Base-by-base conservation (phyloP, 2,329 filamentous ascomycete genomes). In the Gnomoniopsis smithogilvyi region DNA sequence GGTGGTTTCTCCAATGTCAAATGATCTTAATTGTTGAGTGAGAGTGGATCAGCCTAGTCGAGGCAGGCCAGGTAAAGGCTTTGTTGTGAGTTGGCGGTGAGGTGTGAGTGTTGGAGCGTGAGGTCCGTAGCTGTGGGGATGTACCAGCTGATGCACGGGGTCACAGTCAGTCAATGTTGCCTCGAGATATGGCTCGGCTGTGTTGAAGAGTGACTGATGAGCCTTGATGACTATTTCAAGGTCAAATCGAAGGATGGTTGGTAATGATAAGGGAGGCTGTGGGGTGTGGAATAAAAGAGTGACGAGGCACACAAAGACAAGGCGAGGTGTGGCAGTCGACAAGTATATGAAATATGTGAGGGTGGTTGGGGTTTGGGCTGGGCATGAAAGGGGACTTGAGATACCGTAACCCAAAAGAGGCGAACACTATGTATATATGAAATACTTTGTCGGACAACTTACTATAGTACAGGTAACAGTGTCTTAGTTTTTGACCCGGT, bases 131-230 rank as follows among this genome's bases (percentile, higher is more conserved):
- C 26, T 38, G 43, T 30, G 15, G 50, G 50, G 24, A 45, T 54
- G 45, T 30, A 61, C 38, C 59, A 30, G 59, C 59, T 61, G 55
- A 58, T 54, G 51, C 17, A 22, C 24, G 49, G 30, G 50, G 54
- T 17, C 45, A 50, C 47, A 48, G 57, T 60, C 30, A 57, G 53
- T 54, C 53, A 62, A 43, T 21, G 46, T 26, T 51, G 60, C 56
- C 60, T 54, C 53, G 57, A 57, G 30, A 53, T 60, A 57, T 62
- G 60, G 60, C 60, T 60, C 47, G 53, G 60, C 53, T 60, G 50
- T 54, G 38, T 59, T 30, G 51, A 21, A 33, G 45, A 33, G 50
- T 50, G 45, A 47, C 19, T 47, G 45, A 26, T 12, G 19, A 47
- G 19, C 24, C 21, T 45, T 3, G 41, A 45, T 45, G 52, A 56